Base-by-base conservation (phyloP, 2,329 filamentous ascomycete genomes). In the Penicillium janthinellum region DNA sequence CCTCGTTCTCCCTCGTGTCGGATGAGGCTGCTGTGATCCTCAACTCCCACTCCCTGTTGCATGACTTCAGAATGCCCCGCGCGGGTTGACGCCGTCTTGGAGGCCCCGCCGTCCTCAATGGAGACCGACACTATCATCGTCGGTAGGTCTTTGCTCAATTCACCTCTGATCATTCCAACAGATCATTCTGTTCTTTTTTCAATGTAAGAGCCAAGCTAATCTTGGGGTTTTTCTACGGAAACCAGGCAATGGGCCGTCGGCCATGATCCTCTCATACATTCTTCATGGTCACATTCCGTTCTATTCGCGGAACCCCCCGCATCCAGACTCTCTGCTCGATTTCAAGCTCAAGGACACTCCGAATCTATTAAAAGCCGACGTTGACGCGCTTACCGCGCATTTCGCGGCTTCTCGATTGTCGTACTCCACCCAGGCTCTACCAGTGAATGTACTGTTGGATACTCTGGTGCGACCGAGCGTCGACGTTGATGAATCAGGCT, bases 241-340 rank as follows among this genome's bases (percentile, higher is more conserved):
- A 59, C 42, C 64, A 86, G 85, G 85, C 68, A 86, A 86, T 70
- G 85, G 85, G 57, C 85, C 85, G 48, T 85, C 85, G 53, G 83
- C 85, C 54, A 79, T 88, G 74, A 83, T 87, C 65, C 78, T 88
- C 38, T 86, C 84, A 48, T 88, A 85, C 71, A 85, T 87, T 45
- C 80, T 88, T 31, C 84, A 88, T 72, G 85, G 85, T 39, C 78
- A 87, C 67, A 77, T 86, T 55, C 85, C 85, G 5, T 82, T 80
- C 68, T 88, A 88, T 66, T 73, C 79, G 39, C 73, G 79, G 3
- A 65, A 74, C 25, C 74, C 72, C 56, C 81, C 81, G 38, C 85
- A 88, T 72, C 83, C 84, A 38, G 85, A 88, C 71, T 73, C 78
- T 34, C 75, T 87, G 20, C 78, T 87, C 7, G 80, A 86, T 68